A percentile compares a stretch with the other conserved stretches of the same genome.
These are phyloP conservation scores for Malassezia japonica DNA, from an alignment of 1,284 basidiomycete genomes.

Conservation along the genomic window DNA sequence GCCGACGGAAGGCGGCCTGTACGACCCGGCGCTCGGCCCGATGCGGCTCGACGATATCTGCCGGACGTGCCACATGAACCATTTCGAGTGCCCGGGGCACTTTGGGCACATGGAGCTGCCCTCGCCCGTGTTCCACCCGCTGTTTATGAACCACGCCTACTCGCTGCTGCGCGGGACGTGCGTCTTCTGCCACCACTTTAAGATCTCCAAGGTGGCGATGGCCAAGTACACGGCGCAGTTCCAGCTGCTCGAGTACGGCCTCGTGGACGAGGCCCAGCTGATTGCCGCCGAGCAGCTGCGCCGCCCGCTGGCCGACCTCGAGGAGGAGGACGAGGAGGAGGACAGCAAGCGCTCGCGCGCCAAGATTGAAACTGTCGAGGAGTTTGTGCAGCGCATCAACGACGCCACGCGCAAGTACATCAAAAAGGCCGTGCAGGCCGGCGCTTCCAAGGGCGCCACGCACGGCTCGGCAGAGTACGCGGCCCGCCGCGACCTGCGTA, in stretches of 20 bases:
- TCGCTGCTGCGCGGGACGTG: constrained; percentile 81
- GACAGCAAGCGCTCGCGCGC: constrained; percentile 34
- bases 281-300: constrained; percentile 55
- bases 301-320: constrained; percentile 15
- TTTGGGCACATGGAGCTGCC: constrained; percentile 99
- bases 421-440: constrained; percentile 51
- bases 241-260: constrained; percentile 77
- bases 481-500: constrained; percentile 70
- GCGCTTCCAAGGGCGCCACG: constrained; percentile 49
- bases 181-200: constrained; percentile 90
- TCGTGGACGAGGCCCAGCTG: constrained; percentile 69
- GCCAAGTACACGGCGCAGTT: constrained; percentile 68
- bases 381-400: constrained; percentile 35
- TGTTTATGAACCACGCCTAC: constrained; percentile 90
- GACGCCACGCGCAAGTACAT: constrained; percentile 62
- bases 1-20: constrained; percentile 83
- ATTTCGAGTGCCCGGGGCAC: constrained; percentile 92
- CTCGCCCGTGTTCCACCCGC: constrained; percentile 86
- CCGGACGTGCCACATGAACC: constrained; percentile 79
- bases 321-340: constrained; percentile 22
- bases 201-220: constrained; percentile 61
- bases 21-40: constrained; percentile 90
- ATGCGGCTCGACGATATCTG: constrained; percentile 61
- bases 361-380: constrained; percentile 43
- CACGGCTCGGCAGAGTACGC: constrained; percentile 58